These are phyloP conservation scores for Vaccinium corymbosum DNA, from an alignment of 148 eudicot species.

Conservation along the genomic window DNA sequence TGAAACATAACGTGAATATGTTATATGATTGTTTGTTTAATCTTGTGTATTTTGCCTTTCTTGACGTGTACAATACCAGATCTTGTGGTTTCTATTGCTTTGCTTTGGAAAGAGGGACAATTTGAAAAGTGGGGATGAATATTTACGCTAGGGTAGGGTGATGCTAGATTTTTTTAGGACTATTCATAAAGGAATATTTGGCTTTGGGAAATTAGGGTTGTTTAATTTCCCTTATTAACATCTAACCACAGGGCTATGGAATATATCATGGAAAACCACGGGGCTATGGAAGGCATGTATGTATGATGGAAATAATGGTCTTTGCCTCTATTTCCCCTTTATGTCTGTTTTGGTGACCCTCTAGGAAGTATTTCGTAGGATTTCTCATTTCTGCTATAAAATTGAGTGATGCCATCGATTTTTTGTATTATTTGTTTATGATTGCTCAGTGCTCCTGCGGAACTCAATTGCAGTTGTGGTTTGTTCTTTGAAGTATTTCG, in stretches of 20 bases:
- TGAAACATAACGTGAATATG: not conserved
- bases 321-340: not conserved
- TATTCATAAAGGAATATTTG: not conserved
- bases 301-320: not conserved
- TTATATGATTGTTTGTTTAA: not conserved
- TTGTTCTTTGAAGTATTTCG: too few relatives aligned
- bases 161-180: not conserved
- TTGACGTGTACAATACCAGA: not conserved
- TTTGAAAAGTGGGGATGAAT: not conserved
- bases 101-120: not conserved
- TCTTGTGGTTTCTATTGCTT: not conserved
- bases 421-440: too few relatives aligned
- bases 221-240: not conserved
- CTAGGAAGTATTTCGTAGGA: not conserved
- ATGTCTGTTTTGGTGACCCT: not conserved
- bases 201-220: not conserved
- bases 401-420: too few relatives aligned
- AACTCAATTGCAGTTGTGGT: too few relatives aligned
- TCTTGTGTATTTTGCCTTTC: not conserved
- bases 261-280: not conserved
- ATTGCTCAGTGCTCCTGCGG: too few relatives aligned
- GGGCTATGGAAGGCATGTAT: not conserved
- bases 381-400: too few relatives aligned
- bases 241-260: not conserved
- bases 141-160: not conserved